These are phyloP conservation scores for Neurospora sp. DNA, from an alignment of 2,329 filamentous ascomycete species.

Conservation along the genomic window DNA sequence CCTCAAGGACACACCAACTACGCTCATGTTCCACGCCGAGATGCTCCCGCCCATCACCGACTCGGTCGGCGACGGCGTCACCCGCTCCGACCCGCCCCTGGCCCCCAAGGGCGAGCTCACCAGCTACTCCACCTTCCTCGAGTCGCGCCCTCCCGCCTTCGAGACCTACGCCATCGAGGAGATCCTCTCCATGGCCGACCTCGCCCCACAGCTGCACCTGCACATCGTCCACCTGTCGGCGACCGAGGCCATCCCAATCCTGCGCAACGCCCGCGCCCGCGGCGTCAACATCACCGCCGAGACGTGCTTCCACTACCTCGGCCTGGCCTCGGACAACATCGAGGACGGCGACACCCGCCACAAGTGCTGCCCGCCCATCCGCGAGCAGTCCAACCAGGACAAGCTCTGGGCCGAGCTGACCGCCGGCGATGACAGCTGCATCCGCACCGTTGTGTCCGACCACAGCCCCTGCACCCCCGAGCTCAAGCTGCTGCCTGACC, in stretches of 20 bases:
- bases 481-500: conserved; percentile 73
- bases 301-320: conserved; percentile 92
- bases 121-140: conserved; percentile 81
- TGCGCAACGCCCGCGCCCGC: conserved; percentile 58
- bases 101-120: conserved; percentile 62
- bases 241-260: conserved; percentile 74
- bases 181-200: conserved; percentile 69
- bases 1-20: conserved; percentile 72
- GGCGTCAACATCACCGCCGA: conserved; percentile 86
- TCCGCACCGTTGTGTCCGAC: conserved; percentile 86
- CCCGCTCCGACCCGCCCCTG: conserved; percentile 57
- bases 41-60: conserved; percentile 85
- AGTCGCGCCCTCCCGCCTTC: conserved; percentile 78
- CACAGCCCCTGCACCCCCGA: conserved; percentile 95
- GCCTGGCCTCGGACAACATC: conserved; percentile 72
- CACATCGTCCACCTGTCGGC: conserved; percentile 93
- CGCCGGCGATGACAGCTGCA: conserved; percentile 57
- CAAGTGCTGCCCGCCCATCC: conserved; percentile 92
- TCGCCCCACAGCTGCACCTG: conserved; percentile 72
- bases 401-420: conserved; percentile 76
- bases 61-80: conserved; percentile 69
- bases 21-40: conserved; percentile 98
- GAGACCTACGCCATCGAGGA: conserved; percentile 86
- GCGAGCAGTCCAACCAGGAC: conserved; percentile 71
- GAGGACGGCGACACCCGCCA: conserved; percentile 79